Evolutionary conservation across 192 early-diverging fungal species (phyloP).

Genomic region (Coemansia sp.): DNA sequence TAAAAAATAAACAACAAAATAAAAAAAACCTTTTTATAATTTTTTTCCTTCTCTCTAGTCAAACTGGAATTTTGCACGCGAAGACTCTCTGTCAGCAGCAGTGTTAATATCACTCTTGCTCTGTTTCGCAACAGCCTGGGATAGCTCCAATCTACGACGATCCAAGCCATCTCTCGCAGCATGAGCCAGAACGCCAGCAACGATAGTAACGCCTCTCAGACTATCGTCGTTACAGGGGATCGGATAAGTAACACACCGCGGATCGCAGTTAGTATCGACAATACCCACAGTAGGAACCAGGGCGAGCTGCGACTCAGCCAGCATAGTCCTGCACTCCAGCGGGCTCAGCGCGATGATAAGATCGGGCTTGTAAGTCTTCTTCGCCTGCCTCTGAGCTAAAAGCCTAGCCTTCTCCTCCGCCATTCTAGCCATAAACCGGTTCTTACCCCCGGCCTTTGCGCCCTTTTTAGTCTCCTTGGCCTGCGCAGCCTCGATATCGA

Average conservation of each 20-base stretch:
- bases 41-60: constrained; percentile 13
- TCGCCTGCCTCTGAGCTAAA: neutral
- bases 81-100: constrained; percentile 14
- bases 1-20: constrained; percentile 5
- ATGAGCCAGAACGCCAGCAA: constrained; percentile 79
- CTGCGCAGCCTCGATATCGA: constrained; percentile 6
- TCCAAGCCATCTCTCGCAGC: constrained; percentile 71
- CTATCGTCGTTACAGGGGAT: constrained; percentile 97
- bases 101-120: neutral
- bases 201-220: constrained; percentile 71
- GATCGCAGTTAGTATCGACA: constrained; percentile 91
- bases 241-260: constrained; percentile 82
- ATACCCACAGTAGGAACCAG: constrained; percentile 91
- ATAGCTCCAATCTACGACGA: constrained; percentile 17
- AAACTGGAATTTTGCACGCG: constrained; percentile 4
- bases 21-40: neutral
- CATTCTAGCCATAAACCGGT: constrained; percentile 17
- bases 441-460: neutral
- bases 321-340: constrained; percentile 79
- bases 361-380: constrained; percentile 73
- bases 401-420: constrained; percentile 30
- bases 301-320: constrained; percentile 74
- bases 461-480: neutral
- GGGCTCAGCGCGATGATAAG: constrained; percentile 84
- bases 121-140: constrained; percentile 11